Evolutionary conservation across 257 asterid species (phyloP), one percentile per base, ranked within the genome.

Genomic region (Solanum microdontum): DNA sequence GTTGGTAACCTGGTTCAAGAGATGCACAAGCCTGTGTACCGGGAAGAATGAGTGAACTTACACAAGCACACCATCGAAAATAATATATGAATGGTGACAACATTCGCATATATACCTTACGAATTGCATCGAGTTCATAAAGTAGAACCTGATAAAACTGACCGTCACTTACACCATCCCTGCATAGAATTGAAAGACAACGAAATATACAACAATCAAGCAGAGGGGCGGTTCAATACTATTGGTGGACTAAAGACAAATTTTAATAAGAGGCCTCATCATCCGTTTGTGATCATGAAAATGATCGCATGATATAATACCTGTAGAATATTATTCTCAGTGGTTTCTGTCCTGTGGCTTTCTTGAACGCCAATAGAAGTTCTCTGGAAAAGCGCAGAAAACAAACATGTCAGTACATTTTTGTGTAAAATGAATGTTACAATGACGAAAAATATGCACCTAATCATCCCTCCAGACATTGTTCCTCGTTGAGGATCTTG

Each of bases 81-180:
- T 2, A 23, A 4, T 17, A 45, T 77, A n/a, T 0, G 5, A 36
- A 17, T 19, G 26, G 37, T 15, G 85, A 90, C 7, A 74, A 8
- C 2, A 24, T 1, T 43, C 14, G 24, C 84, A 45, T 21, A 72
- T 19, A 72, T 40, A 95, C 99, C 96, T 97, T 97, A 3, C 99
- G 95, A 85, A 97, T 97, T 66, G 99, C 99, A 88, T 97, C 99
- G 80, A 97, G 92, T 90, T 97, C 99, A 30, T 94, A 95, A 33
- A 97, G 93, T 51, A 97, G 90, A 82, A 97, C 98, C 89, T 97
- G 99, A 92, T 97, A 95, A 87, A 94, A 97, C 66, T 95, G 98
- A 64, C 99, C 99, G 85, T 97, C 99, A 69, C 99, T 97, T 58
- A 95, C 99, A 7, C 98, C 99, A 89, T 97, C 99, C 94, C 99